Percentiles rank a stretch among this genome's conserved stretches.
phyloP scores from a whole-genome alignment of 1,284 basidiomycete genomes.

The Ceratobasidium sp. region DNA sequence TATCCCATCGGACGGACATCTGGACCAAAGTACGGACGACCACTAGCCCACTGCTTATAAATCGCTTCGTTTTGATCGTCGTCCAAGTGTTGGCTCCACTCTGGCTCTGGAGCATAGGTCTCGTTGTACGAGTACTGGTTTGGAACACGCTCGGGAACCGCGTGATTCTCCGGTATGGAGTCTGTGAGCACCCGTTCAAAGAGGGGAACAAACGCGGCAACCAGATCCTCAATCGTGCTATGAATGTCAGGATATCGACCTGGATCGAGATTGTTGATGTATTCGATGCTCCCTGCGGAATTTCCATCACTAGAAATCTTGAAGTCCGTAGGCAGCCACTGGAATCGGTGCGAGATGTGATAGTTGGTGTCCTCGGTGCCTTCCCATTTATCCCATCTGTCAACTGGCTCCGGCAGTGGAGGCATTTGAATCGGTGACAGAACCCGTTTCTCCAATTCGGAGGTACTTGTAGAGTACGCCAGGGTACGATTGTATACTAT shows the following conservation, averaged over 20 bases:
- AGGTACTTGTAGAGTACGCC: background rate
- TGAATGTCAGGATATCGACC: conserved; percentile 42
- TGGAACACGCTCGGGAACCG: background rate
- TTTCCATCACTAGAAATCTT: conserved; percentile 43
- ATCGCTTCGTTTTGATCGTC: conserved; percentile 43
- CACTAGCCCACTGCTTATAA: background rate
- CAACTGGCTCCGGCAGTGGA: background rate
- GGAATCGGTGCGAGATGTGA: conserved; percentile 44
- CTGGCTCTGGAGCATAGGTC: background rate
- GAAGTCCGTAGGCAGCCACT: conserved; percentile 56
- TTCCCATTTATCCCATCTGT: background rate
- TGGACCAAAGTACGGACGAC: conserved; percentile 45
- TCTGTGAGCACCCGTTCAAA: conserved; percentile 48
- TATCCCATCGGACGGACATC: background rate
- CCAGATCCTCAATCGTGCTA: conserved; percentile 41
- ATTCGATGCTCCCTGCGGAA: conserved; percentile 43
- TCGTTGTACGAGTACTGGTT: background rate
- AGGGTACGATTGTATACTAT: conserved; percentile 50
- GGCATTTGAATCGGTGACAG: background rate
- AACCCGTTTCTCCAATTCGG: background rate
- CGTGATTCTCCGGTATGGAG: conserved; percentile 18
- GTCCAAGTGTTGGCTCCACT: background rate
- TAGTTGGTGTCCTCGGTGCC: background rate
- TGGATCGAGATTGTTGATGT: conserved; percentile 52
- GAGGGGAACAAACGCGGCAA: conserved; percentile 46